Percentiles rank a stretch among this genome's conserved stretches.
Conservation (phyloP, 768 basidiomycete species). For the Mycena olivaceomarginata region DNA sequence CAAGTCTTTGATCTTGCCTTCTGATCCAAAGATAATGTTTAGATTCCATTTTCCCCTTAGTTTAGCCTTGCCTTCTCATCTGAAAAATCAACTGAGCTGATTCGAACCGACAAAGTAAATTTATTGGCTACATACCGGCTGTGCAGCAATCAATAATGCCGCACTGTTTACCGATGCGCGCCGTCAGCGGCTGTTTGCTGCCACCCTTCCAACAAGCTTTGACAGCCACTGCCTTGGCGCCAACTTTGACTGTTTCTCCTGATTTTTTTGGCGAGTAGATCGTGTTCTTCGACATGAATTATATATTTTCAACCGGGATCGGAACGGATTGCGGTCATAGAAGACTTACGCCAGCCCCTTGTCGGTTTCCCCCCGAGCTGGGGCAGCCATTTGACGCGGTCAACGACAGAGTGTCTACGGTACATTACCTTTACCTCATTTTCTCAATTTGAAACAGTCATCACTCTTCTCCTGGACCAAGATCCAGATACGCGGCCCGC, state of each 20-base stretch:
- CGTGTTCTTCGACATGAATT: conserved; percentile 99
- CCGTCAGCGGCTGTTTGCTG: no score
- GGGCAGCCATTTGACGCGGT: conserved; percentile 74
- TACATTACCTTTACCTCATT: not conserved
- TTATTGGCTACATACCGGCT: no score
- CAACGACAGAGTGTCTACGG: conserved; percentile 71
- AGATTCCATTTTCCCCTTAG: no score
- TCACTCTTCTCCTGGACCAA: conserved; percentile 88
- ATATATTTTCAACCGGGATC: conserved; percentile 86
- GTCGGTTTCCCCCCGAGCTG: conserved; percentile 88
- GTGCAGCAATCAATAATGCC: no score
- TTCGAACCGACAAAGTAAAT: no score
- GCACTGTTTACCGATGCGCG: no score
- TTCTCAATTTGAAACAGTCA: conserved; percentile 69
- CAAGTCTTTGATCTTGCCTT: no score
- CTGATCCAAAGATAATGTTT: no score
- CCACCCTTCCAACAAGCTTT: no score
- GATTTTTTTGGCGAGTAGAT: conserved; percentile 72
- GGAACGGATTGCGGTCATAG: conserved; percentile 90
- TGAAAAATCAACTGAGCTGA: no score
- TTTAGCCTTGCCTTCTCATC: no score
- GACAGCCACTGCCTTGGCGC: no score
- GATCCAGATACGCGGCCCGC: conserved; percentile 86
- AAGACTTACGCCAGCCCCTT: conserved; percentile 82
- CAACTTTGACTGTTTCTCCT: not conserved